Evolutionary conservation across 2,329 filamentous ascomycete genomes (phyloP).

Genomic region (Ampelomyces quisqualis): DNA sequence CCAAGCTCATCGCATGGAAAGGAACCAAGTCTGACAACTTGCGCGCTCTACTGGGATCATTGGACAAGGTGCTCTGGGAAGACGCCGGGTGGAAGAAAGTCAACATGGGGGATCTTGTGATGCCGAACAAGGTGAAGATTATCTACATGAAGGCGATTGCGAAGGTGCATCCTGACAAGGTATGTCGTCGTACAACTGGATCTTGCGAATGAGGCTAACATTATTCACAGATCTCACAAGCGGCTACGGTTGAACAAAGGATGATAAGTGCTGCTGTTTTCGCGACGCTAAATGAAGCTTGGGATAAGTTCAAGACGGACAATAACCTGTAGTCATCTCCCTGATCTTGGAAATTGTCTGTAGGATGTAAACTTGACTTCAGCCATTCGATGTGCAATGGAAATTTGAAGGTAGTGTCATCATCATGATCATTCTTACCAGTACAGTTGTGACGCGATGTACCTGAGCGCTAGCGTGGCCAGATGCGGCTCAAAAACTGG

Average conservation of each 20-base stretch:
- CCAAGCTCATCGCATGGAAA: slow-evolving; percentile 75
- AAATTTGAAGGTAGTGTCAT: no score
- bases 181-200: no score
- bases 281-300: slow-evolving; percentile 65
- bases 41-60: slow-evolving; percentile 78
- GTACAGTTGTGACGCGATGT: not conserved
- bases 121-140: slow-evolving; percentile 95
- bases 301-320: slow-evolving; percentile 67
- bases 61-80: slow-evolving; percentile 89
- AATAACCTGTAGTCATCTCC: slow-evolving; percentile 45
- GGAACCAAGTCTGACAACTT: slow-evolving; percentile 92
- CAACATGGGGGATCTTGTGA: slow-evolving; percentile 86
- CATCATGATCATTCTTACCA: no score
- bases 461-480: slow-evolving; percentile 2
- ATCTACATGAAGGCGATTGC: slow-evolving; percentile 99
- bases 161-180: slow-evolving; percentile 98
- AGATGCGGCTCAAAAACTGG: slow-evolving; percentile 16
- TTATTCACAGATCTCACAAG: slow-evolving; percentile 58
- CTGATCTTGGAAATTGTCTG: no score
- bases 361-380: no score
- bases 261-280: slow-evolving; percentile 69
- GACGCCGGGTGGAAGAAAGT: slow-evolving; percentile 96
- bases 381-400: no score
- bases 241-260: slow-evolving; percentile 65
- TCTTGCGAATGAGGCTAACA: no score